These are phyloP conservation scores for Solanum paucissectum DNA, from an alignment of 257 asterid genomes.

Conservation along the genomic window DNA sequence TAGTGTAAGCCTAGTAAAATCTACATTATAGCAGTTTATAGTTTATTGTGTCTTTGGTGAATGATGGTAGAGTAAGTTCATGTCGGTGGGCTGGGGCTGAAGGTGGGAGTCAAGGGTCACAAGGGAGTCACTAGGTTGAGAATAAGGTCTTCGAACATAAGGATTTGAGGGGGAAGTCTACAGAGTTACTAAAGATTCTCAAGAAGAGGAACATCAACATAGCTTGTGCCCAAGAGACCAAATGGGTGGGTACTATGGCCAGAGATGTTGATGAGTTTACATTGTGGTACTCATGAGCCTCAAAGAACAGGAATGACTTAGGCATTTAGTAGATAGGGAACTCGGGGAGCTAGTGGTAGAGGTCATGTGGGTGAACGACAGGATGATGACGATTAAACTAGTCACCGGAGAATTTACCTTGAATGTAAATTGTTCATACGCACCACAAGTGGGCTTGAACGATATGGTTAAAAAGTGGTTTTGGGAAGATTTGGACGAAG, in stretches of 20 bases:
- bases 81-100: neutral
- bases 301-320: neutral
- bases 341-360: neutral
- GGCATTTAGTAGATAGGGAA: neutral
- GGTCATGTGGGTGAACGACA: neutral
- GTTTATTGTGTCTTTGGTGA: neutral
- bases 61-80: neutral
- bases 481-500: neutral
- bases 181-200: neutral
- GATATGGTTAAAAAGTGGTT: neutral
- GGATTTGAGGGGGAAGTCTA: neutral
- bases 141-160: neutral
- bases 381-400: neutral
- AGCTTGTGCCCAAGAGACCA: neutral
- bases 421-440: neutral
- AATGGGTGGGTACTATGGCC: neutral
- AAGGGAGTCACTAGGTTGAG: neutral
- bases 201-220: neutral
- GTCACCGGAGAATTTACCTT: neutral
- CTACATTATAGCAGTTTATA: neutral
- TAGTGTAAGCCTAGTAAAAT: neutral
- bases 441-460: neutral
- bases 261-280: neutral
- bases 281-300: neutral
- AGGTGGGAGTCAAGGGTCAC: neutral